These are phyloP conservation scores for Acephala macrosclerotiorum DNA, from an alignment of 2,329 filamentous ascomycete species.

Conservation along the genomic window DNA sequence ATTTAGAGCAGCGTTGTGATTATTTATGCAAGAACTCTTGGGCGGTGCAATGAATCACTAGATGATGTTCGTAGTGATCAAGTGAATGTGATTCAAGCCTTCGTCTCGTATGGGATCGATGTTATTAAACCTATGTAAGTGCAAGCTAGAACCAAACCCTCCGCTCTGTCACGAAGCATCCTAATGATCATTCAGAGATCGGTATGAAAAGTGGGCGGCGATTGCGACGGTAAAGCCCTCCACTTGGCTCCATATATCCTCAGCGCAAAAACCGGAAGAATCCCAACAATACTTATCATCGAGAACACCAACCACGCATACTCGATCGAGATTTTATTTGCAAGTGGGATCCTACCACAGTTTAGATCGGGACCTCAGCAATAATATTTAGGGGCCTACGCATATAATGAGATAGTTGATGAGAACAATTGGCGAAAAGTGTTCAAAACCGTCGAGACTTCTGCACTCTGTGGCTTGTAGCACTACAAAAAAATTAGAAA, in stretches of 20 bases:
- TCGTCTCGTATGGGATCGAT: no score
- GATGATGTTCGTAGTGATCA: no score
- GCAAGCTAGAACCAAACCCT: no score
- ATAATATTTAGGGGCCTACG: constrained; percentile 10
- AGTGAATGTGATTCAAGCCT: no score
- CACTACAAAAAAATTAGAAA: constrained; percentile 23
- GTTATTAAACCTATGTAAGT: no score
- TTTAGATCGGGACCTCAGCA: neutral
- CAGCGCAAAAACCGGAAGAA: constrained; percentile 38
- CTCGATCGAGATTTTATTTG: constrained; percentile 40
- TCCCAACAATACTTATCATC: constrained; percentile 38
- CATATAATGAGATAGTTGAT: constrained; percentile 46
- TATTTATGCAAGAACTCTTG: no score
- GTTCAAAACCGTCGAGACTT: constrained; percentile 46
- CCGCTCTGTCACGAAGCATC: neutral
- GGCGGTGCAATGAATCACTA: no score
- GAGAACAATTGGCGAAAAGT: constrained; percentile 45
- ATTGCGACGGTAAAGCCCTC: constrained; percentile 35
- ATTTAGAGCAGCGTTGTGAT: no score
- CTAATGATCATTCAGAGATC: constrained; percentile 8
- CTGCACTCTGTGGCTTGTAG: constrained; percentile 47
- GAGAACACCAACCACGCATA: constrained; percentile 44
- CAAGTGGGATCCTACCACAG: constrained; percentile 39
- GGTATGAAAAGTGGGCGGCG: constrained; percentile 32
- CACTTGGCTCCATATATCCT: constrained; percentile 37